phyloP scores from a whole-genome alignment of 2,329 filamentous ascomycete species.

The Graphium sp. region DNA sequence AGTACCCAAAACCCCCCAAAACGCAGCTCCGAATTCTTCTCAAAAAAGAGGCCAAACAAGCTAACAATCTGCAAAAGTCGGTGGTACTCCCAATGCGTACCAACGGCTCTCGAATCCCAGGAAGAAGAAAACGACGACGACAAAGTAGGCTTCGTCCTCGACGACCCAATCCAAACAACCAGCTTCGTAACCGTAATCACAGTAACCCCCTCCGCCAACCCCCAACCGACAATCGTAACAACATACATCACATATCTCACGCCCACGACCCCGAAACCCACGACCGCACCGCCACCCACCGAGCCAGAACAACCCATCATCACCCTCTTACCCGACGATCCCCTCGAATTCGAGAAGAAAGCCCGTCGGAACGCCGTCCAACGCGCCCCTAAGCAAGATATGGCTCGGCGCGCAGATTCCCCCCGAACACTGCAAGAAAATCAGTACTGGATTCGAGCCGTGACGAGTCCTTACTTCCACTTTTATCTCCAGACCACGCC shows the following conservation, averaged over 20 bases:
- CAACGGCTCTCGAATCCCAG: slow-evolving; percentile 1
- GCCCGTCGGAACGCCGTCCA: background rate
- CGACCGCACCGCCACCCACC: background rate
- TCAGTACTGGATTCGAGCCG: slow-evolving; percentile 31
- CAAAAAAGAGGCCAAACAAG: background rate
- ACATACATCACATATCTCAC: slow-evolving; percentile 6
- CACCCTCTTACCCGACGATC: slow-evolving; percentile 3
- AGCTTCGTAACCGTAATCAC: slow-evolving; percentile 4
- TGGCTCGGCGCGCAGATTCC: slow-evolving; percentile 1
- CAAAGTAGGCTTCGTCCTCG: slow-evolving; percentile 1
- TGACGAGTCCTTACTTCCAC: slow-evolving; percentile 34
- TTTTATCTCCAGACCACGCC: slow-evolving; percentile 26
- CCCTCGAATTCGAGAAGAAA: background rate
- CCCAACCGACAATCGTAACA: slow-evolving; percentile 4
- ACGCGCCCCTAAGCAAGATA: background rate
- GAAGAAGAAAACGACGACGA: no score
- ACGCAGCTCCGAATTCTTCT: background rate
- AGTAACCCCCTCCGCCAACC: background rate
- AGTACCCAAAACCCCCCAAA: background rate
- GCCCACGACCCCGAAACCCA: background rate
- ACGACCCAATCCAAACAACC: slow-evolving; percentile 5
- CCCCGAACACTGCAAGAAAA: slow-evolving; percentile 1
- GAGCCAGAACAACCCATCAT: background rate
- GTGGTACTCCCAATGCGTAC: slow-evolving; percentile 7
- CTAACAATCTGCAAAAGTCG: background rate